A percentile compares a stretch with the other conserved stretches of the same genome.
These are phyloP conservation scores for Aspergillus fijiensis DNA, from an alignment of 2,329 filamentous ascomycete genomes.

Conservation along the genomic window DNA sequence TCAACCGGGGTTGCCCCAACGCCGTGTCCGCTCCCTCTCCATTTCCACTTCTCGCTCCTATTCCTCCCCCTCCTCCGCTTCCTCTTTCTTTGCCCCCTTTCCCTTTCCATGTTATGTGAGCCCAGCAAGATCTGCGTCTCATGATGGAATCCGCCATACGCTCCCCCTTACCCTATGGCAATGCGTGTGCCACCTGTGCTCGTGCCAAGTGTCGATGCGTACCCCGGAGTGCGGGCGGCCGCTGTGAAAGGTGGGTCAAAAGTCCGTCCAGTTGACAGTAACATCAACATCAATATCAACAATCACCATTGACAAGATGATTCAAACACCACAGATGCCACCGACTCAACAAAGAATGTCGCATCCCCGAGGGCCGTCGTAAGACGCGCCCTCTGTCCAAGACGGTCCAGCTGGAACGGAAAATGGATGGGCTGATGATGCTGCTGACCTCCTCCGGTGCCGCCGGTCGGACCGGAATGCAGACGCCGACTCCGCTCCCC, in stretches of 20 bases:
- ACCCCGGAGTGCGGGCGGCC: slow-evolving; percentile 24
- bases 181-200: slow-evolving; percentile 42
- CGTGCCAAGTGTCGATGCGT: slow-evolving; percentile 48
- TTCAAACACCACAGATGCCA: slow-evolving; percentile 31
- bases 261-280: neutral
- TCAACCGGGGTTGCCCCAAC: neutral
- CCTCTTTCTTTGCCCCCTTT: neutral
- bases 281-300: neutral
- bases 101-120: too few relatives aligned
- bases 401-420: slow-evolving; percentile 18
- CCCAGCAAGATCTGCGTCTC: neutral
- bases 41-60: neutral
- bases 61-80: neutral
- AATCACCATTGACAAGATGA: neutral
- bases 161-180: slow-evolving; percentile 29
- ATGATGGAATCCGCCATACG: neutral
- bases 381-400: slow-evolving; percentile 10
- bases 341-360: slow-evolving; percentile 41
- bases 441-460: slow-evolving; percentile 17
- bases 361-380: slow-evolving; percentile 34
- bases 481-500: neutral
- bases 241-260: slow-evolving; percentile 18
- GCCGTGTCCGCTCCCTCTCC: neutral
- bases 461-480: neutral
- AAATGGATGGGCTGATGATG: slow-evolving; percentile 19